Percentiles rank a stretch among this genome's conserved stretches.
These are phyloP conservation scores for Sarocladiaceae sp. DNA, from an alignment of 2,329 filamentous ascomycete species.

Conservation along the genomic window DNA sequence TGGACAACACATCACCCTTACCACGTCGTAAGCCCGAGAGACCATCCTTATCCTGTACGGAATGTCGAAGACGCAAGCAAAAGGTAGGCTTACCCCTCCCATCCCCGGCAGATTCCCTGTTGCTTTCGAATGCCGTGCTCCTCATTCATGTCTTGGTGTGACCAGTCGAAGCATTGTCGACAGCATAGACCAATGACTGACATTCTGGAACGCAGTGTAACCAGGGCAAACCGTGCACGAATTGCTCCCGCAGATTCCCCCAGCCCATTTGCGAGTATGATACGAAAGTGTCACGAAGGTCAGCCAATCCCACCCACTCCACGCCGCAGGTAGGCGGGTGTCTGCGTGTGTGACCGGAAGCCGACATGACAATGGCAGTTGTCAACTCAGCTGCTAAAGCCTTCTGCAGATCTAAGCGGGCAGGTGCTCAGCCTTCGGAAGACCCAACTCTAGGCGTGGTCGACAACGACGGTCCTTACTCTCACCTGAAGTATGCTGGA, in stretches of 20 bases:
- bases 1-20: constrained; percentile 9
- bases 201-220: constrained; percentile 43
- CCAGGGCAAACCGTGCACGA: constrained; percentile 49
- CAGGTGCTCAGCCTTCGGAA: neutral
- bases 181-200: no score
- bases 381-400: no score
- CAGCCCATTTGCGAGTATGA: constrained; percentile 46
- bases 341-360: no score
- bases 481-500: constrained; percentile 30
- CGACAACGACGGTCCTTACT: constrained; percentile 24
- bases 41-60: constrained; percentile 41
- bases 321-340: no score
- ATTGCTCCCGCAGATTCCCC: constrained; percentile 49
- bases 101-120: neutral
- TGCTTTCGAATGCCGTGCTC: no score
- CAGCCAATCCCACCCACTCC: neutral
- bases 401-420: constrained; percentile 1
- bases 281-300: constrained; percentile 19
- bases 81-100: constrained; percentile 31
- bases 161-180: no score
- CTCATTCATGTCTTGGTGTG: no score
- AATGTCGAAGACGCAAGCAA: constrained; percentile 49
- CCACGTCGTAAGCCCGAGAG: constrained; percentile 18
- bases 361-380: no score
- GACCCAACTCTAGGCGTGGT: constrained; percentile 17